Evolutionary conservation across 2,329 filamentous ascomycete genomes (phyloP), one percentile per base, ranked within the genome.

Genomic region (Aspergillus clavatus): DNA sequence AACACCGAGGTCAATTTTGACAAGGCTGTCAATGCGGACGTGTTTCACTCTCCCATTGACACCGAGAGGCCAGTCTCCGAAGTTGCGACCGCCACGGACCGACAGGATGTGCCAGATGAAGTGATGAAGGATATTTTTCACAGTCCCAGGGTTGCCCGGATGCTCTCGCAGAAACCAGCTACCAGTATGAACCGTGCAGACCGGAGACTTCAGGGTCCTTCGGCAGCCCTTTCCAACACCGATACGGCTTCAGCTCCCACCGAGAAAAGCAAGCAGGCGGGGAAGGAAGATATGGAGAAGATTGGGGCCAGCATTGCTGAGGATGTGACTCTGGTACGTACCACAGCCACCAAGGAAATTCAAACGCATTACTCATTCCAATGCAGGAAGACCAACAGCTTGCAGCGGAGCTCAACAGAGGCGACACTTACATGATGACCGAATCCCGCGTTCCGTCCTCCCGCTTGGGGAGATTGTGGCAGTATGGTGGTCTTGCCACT

Each of bases 401-500:
- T 11, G 46, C 47, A 49, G 58, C 43, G 38, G 50, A 50, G 3
- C 48, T 53, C 28, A 52, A 50, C 27, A 58, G 64, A 46, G 63
- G 66, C 36, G 56, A 67, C 24, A 59, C 70, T 0, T 89, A 94
- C 60, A 76, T 85, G 48, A 82, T 98, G 63, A 79, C 85, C 44
- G 91, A 97, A 61, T 98, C 93, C 7, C 84, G 83, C 51, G 90
- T 98, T 0, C 93, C 93, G 1, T 87, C 93, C 0, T 89, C 89
- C 6, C 83, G 93, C 3, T 70, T 98, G 41, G 86, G 90, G 35
- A 80, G 93, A 44, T 72, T 98, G 19, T 96, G 91, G 87, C 94
- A 98, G 67, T 98, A 97, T 63, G 81, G 89, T 45, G 89, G 93
- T 0, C 78, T 98, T 4, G 93, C 89, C 21, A 91, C 89, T 1